A percentile compares a stretch with the other conserved stretches of the same genome.
Evolutionary conservation across 495 filamentous ascomycete species (phyloP).

Genomic region (Podospora comata): DNA sequence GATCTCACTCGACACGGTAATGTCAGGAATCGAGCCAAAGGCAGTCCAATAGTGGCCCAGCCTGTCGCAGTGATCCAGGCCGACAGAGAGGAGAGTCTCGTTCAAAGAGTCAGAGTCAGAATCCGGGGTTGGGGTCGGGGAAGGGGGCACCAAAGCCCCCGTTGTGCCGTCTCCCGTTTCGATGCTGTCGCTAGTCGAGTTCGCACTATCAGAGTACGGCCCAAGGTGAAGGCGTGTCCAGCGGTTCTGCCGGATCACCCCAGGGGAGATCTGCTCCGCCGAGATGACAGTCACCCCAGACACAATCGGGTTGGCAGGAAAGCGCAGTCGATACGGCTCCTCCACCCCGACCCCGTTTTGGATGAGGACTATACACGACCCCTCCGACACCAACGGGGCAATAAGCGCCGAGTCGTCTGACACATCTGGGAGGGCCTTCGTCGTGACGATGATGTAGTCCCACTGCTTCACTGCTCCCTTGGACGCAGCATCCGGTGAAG

Average conservation of each 20-base stretch:
- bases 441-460: conserved; percentile 60
- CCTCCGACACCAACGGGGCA: conserved; percentile 49
- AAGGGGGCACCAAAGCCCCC: conserved; percentile 11
- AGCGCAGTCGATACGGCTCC: conserved; percentile 55
- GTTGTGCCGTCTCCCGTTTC: conserved; percentile 18
- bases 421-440: conserved; percentile 56
- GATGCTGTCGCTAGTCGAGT: background rate
- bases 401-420: conserved; percentile 46
- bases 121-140: conserved; percentile 22
- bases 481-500: conserved; percentile 39
- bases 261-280: conserved; percentile 49
- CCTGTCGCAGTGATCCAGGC: conserved; percentile 25
- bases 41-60: conserved; percentile 40
- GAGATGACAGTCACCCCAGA: conserved; percentile 59
- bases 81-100: conserved; percentile 6
- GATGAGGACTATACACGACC: conserved; percentile 57
- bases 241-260: conserved; percentile 55
- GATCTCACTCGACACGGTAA: conserved; percentile 45
- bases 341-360: conserved; percentile 73
- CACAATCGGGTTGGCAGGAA: conserved; percentile 53
- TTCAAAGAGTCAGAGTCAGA: conserved; percentile 14
- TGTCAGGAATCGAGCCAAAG: conserved; percentile 53
- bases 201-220: conserved; percentile 44
- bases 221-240: conserved; percentile 61
- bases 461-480: conserved; percentile 32